Evolutionary conservation across 208 protist species (phyloP), one percentile per base, ranked within the genome.

Genomic region (Trypanosoma brucei): DNA sequence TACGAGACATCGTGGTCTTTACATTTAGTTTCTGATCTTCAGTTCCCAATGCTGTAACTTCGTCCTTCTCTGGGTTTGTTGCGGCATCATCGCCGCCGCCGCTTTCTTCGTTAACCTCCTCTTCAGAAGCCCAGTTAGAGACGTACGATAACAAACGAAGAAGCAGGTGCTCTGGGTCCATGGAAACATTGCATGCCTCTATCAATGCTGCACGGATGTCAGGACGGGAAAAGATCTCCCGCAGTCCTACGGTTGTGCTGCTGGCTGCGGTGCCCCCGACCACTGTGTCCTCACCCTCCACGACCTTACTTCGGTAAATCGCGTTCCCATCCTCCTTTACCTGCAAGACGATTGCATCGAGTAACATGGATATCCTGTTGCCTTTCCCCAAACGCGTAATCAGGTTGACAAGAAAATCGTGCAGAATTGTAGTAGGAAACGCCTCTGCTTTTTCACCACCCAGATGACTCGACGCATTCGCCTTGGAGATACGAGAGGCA

Each of bases 341-440:
- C 11, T 50, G 56, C 14, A 51, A 39, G 2, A 86, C 68, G 38
- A 87, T 52, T 3, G 83, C 80, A 35, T 90, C 82, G 4, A 90
- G 68, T 1, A 95, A 66, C 50, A 86, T 49, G 34, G 79, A 64
- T n/a, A 95, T 65, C 59, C 92, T 78, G 57, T 95, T 92, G 65
- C 62, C 55, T 44, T 60, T 61, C 31, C 78, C 67, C 6, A 78
- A 59, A 14, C 87, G 87, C 7, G 53, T 57, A 31, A 76, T 68
- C 36, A 93, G 68, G 61, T 72, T 72, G 31, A 75, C 58, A 33
- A 93, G 46, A 65, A 93, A 93, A 5, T 49, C 42, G 39, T 79
- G 22, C 9, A 84, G 55, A 65, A 81, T 58, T 3, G 55, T 51
- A 9, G 72, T 48, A 36, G 40, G 45, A 31, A 48, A 22, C 30